Base-by-base conservation (phyloP, 805 yeast genomes). In the Yarrowia phangngaensis region DNA sequence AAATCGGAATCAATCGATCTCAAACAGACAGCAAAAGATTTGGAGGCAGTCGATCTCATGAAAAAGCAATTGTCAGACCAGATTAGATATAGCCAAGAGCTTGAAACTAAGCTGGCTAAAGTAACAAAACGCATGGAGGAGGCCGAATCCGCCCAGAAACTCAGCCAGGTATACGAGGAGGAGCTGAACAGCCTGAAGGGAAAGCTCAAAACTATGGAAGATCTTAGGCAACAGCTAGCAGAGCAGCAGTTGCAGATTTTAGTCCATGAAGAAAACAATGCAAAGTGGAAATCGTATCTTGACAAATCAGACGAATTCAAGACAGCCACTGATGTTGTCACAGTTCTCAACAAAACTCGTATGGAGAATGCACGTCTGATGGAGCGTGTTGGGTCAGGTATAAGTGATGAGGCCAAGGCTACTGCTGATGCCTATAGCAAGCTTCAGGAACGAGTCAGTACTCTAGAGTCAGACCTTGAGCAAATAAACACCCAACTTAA, bases 101-200 rank as follows among this genome's bases (percentile, higher is more conserved):
- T 74, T 52, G 86, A 81, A 53, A 67, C 70, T 4, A 72, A 74
- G 53, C 74, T 76, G 52, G 65, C 78, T 45, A 65, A 71, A 6
- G 78, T 81, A 58, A 65, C 76, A 16, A 74, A 70, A 52, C 72
- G 76, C 29, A 69, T 82, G 51, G 71, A 72, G 53, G 65, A 68
- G 8, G 64, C 78, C 17, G 74, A 75, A 53, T 63, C 74, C 52
- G 69, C 70, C 52, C 67, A 75, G 52, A 61, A 64, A 20, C 71
- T 74, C 19, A 61, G 64, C 5, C 82, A 77, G 55, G 58, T 81
- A 8, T 63, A 81, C 24, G 75, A 72, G 54, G 81, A 76, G 53
- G 82, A 81, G 53, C 79, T 76, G 49, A 53, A 59, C 0, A 56
- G 72, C 0, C 60, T 80, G 24, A 58, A 62, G 16, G 62, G 66